Conservation (phyloP, 2,329 filamentous ascomycete genomes). For the Parascedosporium putredinis region DNA sequence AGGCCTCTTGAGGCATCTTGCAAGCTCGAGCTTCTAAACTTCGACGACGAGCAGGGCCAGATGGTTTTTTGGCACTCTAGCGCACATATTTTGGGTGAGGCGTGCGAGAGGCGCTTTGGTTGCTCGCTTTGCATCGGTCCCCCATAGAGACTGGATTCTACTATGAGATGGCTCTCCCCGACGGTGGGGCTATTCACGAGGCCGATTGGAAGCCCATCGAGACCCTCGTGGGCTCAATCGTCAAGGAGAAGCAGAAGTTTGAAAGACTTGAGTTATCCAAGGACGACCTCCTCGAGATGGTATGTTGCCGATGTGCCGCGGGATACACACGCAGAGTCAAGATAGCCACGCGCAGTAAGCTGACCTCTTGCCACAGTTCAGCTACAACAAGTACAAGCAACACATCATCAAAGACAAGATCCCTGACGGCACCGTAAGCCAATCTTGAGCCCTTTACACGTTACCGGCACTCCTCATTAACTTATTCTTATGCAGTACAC, state of each 20-base stretch:
- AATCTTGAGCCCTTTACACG: neutral
- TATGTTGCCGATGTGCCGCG: too few species aligned
- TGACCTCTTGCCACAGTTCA: slow-evolving; percentile 45
- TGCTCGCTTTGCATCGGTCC: slow-evolving; percentile 92
- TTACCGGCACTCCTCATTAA: slow-evolving; percentile 1
- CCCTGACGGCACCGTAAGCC: slow-evolving; percentile 56
- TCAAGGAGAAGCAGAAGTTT: slow-evolving; percentile 95
- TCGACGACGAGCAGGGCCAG: slow-evolving; percentile 58
- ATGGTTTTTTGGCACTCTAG: slow-evolving; percentile 98
- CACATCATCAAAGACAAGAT: slow-evolving; percentile 95
- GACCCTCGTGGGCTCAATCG: slow-evolving; percentile 66
- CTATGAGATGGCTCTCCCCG: slow-evolving; percentile 86
- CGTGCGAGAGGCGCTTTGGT: slow-evolving; percentile 79
- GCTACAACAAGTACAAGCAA: slow-evolving; percentile 96
- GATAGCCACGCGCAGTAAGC: neutral
- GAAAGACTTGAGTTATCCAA: slow-evolving; percentile 84
- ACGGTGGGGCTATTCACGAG: slow-evolving; percentile 58
- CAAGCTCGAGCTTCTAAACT: slow-evolving; percentile 74
- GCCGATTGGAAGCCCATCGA: slow-evolving; percentile 80
- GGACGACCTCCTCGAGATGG: slow-evolving; percentile 79
- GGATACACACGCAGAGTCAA: neutral
- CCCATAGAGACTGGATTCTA: slow-evolving; percentile 86
- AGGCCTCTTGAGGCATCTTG: slow-evolving; percentile 82
- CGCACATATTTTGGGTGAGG: slow-evolving; percentile 92
- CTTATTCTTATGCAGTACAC: slow-evolving; percentile 40